Base-by-base conservation (phyloP, 257 asterid species). In the Knoxia roxburghii region DNA sequence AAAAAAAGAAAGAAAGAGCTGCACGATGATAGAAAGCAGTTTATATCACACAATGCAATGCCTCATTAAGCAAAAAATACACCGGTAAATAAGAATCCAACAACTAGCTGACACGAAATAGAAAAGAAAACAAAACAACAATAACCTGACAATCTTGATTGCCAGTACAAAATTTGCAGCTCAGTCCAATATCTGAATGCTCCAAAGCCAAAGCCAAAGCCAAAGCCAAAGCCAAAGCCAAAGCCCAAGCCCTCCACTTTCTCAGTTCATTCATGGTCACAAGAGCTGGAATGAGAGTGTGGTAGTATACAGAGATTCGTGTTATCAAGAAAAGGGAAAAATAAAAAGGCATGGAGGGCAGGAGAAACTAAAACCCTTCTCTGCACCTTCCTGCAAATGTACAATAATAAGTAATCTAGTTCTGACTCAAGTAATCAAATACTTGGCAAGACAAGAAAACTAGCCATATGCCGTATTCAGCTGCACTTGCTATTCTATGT, bases 291-390 rank as follows among this genome's bases (percentile, higher is more conserved):
- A n/a, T n/a, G n/a, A n/a, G n/a, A n/a, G n/a, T n/a, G n/a, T n/a
- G n/a, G n/a, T n/a, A n/a, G n/a, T n/a, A n/a, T n/a, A n/a, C n/a
- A n/a, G n/a, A n/a, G n/a, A n/a, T n/a, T n/a, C n/a, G n/a, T 45
- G 20, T 54, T 27, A 3, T 8, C n/a, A 3, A 20, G 17, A 10
- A 3, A 2, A 20, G 2, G 4, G 24, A 35, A 7, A 6, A 26
- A 7, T n/a, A n/a, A n/a, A n/a, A n/a, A 13, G 30, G 23, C 26
- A 27, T 24, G 8, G 33, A n/a, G 48, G 27, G 66, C 53, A 33
- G 24, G 59, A 61, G 65, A 72, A 61, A 68, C 43, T n/a, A 41
- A 74, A 61, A 71, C 50, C 61, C 62, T 49, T 68, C 68, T 67
- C 67, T 67, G n/a, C 56, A 11, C 17, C 21, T 43, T 53, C 52